phyloP scores from a whole-genome alignment of 805 yeast genomes.

The Yamadazyma nakazawae region DNA sequence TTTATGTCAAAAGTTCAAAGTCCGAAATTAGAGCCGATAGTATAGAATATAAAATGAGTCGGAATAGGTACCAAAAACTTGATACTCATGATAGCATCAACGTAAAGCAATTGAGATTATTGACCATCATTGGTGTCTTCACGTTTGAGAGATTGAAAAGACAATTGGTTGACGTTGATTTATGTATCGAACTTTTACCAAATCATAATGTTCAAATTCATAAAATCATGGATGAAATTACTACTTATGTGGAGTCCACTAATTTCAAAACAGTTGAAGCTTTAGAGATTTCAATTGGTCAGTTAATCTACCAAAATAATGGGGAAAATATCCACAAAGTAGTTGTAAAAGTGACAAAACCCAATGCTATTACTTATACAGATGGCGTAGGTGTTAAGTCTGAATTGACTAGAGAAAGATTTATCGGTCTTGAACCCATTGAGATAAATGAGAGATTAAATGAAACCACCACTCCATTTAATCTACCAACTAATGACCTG shows the following conservation, averaged over 20 bases:
- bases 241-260: constrained; percentile 66
- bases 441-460: constrained; percentile 4
- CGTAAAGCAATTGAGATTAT: constrained; percentile 53
- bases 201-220: constrained; percentile 37
- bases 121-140: constrained; percentile 89
- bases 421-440: constrained; percentile 21
- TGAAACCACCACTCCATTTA: constrained; percentile 17
- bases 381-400: constrained; percentile 89
- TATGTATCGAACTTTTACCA: constrained; percentile 28
- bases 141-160: constrained; percentile 80
- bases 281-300: constrained; percentile 69
- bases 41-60: constrained; percentile 38
- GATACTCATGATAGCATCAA: constrained; percentile 21
- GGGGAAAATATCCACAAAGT: constrained; percentile 34
- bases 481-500: constrained; percentile 28
- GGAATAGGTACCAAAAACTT: constrained; percentile 22
- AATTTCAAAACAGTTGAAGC: constrained; percentile 94
- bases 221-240: constrained; percentile 45
- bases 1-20: constrained; percentile 45
- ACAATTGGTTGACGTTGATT: constrained; percentile 71
- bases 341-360: constrained; percentile 70
- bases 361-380: constrained; percentile 83
- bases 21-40: constrained; percentile 57
- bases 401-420: constrained; percentile 43
- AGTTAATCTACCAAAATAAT: constrained; percentile 45